phyloP scores from a whole-genome alignment of 768 basidiomycete genomes.

The Coprinellus aureogranulatus region DNA sequence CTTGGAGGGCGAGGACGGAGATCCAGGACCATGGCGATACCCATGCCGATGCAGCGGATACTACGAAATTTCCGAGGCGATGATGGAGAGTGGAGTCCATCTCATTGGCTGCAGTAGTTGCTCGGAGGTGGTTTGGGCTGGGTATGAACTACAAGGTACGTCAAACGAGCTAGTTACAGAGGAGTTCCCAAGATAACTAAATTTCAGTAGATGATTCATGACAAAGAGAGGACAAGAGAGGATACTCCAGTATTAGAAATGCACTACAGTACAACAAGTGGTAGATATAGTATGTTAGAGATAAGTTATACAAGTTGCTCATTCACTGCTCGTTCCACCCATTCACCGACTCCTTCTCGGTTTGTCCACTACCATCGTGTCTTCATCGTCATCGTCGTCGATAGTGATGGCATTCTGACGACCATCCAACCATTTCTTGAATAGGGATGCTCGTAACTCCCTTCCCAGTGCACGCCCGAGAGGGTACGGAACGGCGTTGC shows the following conservation, averaged over 20 bases:
- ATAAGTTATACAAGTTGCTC: too few species aligned
- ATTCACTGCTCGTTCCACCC: too few species aligned
- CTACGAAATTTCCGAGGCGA: conserved; percentile 54
- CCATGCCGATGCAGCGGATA: conserved; percentile 71
- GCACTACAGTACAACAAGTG: too few species aligned
- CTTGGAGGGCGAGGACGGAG: conserved; percentile 4
- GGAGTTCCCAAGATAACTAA: too few species aligned
- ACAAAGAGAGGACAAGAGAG: too few species aligned
- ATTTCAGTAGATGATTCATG: too few species aligned
- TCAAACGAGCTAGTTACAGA: too few species aligned
- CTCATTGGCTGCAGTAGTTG: conserved; percentile 71
- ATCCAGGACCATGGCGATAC: conserved; percentile 50
- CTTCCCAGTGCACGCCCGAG: conserved; percentile 63
- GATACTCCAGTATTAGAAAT: too few species aligned
- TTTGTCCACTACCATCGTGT: too few species aligned
- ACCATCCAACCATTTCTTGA: conserved; percentile 45
- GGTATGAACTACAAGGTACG: conserved; percentile 57
- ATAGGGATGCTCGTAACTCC: conserved; percentile 51
- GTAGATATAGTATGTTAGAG: too few species aligned
- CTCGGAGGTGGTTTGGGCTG: conserved; percentile 85
- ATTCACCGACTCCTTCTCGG: too few species aligned
- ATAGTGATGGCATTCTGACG: not conserved
- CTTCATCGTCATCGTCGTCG: not conserved
- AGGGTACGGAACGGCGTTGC: conserved; percentile 75
- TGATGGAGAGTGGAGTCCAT: conserved; percentile 72